phyloP scores from a whole-genome alignment of 73 alveolate genomes.

The Paramecium biaurelia region DNA sequence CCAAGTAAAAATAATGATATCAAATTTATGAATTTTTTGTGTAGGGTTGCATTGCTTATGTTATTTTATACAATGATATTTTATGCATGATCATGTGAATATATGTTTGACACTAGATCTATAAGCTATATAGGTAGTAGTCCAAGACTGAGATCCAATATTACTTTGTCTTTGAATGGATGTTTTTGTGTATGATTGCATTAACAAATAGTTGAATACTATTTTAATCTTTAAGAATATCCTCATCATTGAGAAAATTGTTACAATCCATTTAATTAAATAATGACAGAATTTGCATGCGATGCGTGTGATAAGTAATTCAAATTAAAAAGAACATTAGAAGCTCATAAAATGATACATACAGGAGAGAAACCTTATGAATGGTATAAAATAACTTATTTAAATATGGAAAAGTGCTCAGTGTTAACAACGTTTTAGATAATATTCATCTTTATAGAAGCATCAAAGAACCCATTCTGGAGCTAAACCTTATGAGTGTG shows the following conservation, averaged over 20 bases:
- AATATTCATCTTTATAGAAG: constrained; percentile 66
- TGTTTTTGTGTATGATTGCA: constrained; percentile 78
- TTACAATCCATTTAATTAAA: background rate
- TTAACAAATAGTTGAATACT: constrained; percentile 74
- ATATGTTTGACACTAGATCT: constrained; percentile 90
- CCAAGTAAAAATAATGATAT: constrained; percentile 85
- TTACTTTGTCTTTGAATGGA: constrained; percentile 79
- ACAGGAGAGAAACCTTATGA: constrained; percentile 55
- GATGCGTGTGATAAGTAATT: constrained; percentile 51
- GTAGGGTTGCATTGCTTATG: constrained; percentile 69
- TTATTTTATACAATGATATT: constrained; percentile 73
- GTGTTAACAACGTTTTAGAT: constrained; percentile 57
- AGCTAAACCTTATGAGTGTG: constrained; percentile 88
- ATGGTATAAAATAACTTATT: constrained; percentile 2
- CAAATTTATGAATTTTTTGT: constrained; percentile 80
- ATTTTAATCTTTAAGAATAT: constrained; percentile 82
- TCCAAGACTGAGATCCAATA: constrained; percentile 87
- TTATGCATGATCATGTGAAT: constrained; percentile 76
- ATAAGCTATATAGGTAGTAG: constrained; percentile 75
- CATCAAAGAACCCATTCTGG: constrained; percentile 87
- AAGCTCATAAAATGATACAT: constrained; percentile 42
- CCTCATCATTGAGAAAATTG: constrained; percentile 58
- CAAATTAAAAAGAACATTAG: constrained; percentile 4
- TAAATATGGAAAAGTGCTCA: constrained; percentile 26
- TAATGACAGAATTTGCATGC: constrained; percentile 65